These are phyloP conservation scores for Solioccasus polychromus DNA, from an alignment of 768 basidiomycete genomes.

Conservation along the genomic window DNA sequence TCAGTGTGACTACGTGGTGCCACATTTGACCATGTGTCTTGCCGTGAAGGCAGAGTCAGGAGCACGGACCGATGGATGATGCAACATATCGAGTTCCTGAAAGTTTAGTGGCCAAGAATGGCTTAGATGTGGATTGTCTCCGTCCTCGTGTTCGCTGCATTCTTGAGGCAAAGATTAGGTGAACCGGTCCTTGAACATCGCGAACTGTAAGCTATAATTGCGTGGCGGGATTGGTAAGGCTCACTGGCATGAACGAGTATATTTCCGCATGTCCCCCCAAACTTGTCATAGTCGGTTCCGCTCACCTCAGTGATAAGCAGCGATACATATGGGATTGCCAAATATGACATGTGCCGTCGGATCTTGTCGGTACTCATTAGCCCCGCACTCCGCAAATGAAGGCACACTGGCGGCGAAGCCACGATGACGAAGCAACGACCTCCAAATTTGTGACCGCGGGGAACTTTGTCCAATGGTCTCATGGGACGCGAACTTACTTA, in stretches of 20 bases:
- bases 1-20: too few relatives aligned
- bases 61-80: too few relatives aligned
- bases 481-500: background rate
- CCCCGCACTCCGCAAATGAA: constrained; percentile 2
- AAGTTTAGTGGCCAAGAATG: too few relatives aligned
- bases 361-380: constrained; percentile 1
- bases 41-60: too few relatives aligned
- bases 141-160: constrained; percentile 13
- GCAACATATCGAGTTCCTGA: too few relatives aligned
- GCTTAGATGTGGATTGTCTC: too few relatives aligned
- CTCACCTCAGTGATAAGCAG: background rate
- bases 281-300: constrained; percentile 13
- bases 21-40: too few relatives aligned
- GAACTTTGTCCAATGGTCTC: background rate
- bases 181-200: background rate
- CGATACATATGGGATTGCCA: constrained; percentile 2
- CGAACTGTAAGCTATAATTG: too few relatives aligned
- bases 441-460: too few relatives aligned
- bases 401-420: background rate
- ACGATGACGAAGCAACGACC: too few relatives aligned
- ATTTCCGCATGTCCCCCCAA: background rate
- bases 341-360: constrained; percentile 3
- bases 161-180: constrained; percentile 4
- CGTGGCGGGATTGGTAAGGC: too few relatives aligned
- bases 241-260: constrained; percentile 1